Evolutionary conservation across 1,284 basidiomycete species (phyloP).

Genomic region (Fomitopsis schrenkii): DNA sequence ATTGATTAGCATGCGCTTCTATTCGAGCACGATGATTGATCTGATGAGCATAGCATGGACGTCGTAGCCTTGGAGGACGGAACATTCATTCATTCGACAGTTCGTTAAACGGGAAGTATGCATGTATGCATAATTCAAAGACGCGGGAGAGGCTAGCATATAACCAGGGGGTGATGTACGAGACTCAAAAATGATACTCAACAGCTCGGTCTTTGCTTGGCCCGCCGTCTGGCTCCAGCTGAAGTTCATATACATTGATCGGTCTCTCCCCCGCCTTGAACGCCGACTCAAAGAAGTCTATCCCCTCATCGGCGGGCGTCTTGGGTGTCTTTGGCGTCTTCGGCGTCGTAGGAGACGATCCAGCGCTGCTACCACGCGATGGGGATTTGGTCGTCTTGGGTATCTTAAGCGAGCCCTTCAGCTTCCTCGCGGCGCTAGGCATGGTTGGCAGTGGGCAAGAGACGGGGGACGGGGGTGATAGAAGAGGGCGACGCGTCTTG

Average conservation of each 20-base stretch:
- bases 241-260: slow-evolving; percentile 81
- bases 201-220: slow-evolving; percentile 82
- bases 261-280: slow-evolving; percentile 52
- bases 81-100: neutral
- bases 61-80: no score
- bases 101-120: neutral
- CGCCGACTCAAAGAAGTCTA: slow-evolving; percentile 78
- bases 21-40: neutral
- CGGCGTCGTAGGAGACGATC: slow-evolving; percentile 14
- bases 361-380: neutral
- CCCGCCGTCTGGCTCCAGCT: slow-evolving; percentile 85
- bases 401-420: slow-evolving; percentile 22
- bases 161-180: neutral
- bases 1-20: neutral
- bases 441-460: slow-evolving; percentile 9
- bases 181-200: slow-evolving; percentile 29
- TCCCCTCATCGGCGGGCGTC: slow-evolving; percentile 89
- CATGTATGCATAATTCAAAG: neutral
- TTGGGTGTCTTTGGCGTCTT: slow-evolving; percentile 52
- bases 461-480: slow-evolving; percentile 9
- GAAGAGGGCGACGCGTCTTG: slow-evolving; percentile 3
- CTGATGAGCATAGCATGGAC: no score
- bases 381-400: slow-evolving; percentile 11
- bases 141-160: neutral
- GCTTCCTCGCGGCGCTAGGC: slow-evolving; percentile 17